A percentile compares a stretch with the other conserved stretches of the same genome.
These are phyloP conservation scores for Moricandia moricandioides DNA, from an alignment of 345 rosid genomes.

Conservation along the genomic window DNA sequence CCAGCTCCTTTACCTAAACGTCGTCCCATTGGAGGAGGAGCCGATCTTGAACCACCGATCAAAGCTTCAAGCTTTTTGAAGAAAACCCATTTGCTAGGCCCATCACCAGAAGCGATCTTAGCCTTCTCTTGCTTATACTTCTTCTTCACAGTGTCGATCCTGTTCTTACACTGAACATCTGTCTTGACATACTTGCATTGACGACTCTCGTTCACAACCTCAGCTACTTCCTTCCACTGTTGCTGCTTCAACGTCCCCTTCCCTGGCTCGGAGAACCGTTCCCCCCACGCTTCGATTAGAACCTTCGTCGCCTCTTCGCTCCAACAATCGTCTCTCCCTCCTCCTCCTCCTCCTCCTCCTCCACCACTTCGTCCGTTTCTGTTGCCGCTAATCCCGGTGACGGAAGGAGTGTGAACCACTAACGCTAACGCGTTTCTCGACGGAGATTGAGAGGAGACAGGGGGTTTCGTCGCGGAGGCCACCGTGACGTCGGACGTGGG, in stretches of 20 bases:
- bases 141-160: conserved; percentile 94
- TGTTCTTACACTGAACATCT: conserved; percentile 93
- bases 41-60: conserved; percentile 34
- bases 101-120: conserved; percentile 54
- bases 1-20: not conserved
- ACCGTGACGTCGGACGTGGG: conserved; percentile 42
- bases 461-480: conserved; percentile 37
- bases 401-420: conserved; percentile 39
- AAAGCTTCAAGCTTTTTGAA: conserved; percentile 62
- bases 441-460: conserved; percentile 16
- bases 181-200: conserved; percentile 62
- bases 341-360: conserved; percentile 49
- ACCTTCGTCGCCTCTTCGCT: conserved; percentile 84
- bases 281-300: conserved; percentile 88
- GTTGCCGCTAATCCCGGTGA: not conserved
- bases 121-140: conserved; percentile 87
- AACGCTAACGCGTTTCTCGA: conserved; percentile 30
- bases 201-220: conserved; percentile 71
- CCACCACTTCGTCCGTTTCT: conserved; percentile 40
- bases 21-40: conserved; percentile 40
- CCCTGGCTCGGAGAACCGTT: conserved; percentile 76
- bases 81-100: conserved; percentile 71
- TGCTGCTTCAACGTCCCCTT: conserved; percentile 90
- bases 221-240: conserved; percentile 95
- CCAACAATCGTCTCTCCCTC: conserved; percentile 94